These are phyloP conservation scores for Chrysanthemum makinoi DNA, from an alignment of 129 eudicot species.

Conservation along the genomic window DNA sequence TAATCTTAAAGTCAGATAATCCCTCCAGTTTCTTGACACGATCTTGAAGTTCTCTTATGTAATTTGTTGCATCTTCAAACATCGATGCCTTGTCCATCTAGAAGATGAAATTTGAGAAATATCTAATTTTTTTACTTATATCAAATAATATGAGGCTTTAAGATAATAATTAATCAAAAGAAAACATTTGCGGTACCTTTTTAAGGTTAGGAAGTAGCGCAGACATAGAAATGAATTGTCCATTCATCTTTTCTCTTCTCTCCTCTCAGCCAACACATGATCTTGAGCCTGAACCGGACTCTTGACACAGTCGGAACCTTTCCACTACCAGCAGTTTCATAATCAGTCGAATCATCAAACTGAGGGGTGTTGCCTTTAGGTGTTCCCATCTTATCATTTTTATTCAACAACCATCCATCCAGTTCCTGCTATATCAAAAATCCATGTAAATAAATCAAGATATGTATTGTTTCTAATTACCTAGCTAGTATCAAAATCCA, in stretches of 20 bases:
- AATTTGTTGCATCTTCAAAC: slow-evolving; percentile 42
- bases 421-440: not conserved
- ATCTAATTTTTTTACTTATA: too few species aligned
- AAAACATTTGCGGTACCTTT: slow-evolving; percentile 13
- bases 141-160: not conserved
- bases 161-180: not conserved
- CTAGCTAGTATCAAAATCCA: too few species aligned
- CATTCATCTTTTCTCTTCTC: too few species aligned
- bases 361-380: not conserved
- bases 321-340: too few species aligned
- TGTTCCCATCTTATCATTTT: slow-evolving; percentile 11
- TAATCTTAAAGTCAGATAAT: not conserved
- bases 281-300: too few species aligned
- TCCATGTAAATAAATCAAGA: too few species aligned
- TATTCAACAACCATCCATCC: not conserved
- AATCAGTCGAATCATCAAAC: too few species aligned
- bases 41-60: slow-evolving; percentile 49
- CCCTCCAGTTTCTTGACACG: slow-evolving; percentile 46
- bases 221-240: slow-evolving; percentile 14
- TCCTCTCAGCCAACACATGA: too few species aligned
- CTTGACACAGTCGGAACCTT: too few species aligned
- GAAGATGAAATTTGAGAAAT: too few species aligned
- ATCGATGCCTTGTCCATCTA: slow-evolving; percentile 61
- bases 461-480: too few species aligned
- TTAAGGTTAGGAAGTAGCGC: slow-evolving; percentile 32